Conservation (phyloP, 2,329 filamentous ascomycete genomes). For the Monascus ruber region DNA sequence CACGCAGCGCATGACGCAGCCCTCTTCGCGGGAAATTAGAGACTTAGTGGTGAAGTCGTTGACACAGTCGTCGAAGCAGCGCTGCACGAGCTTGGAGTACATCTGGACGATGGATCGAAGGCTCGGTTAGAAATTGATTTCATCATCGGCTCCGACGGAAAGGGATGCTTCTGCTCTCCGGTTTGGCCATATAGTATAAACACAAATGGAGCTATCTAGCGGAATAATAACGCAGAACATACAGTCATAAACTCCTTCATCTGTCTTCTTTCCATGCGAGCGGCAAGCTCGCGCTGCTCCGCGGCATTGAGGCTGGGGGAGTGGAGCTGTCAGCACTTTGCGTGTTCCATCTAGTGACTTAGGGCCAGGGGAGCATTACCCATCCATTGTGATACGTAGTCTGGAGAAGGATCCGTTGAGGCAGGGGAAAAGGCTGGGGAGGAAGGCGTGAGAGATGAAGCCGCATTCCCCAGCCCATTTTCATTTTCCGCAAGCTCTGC, state of each 20-base stretch:
- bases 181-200: neutral
- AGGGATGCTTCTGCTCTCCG: neutral
- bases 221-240: slow-evolving; percentile 32
- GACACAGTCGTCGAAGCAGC: slow-evolving; percentile 92
- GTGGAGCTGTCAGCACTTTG: neutral
- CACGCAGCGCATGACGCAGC: slow-evolving; percentile 88
- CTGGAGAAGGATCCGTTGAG: no score
- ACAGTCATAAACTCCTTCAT: slow-evolving; percentile 99
- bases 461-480: no score
- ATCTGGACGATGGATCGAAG: slow-evolving; percentile 35
- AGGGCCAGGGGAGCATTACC: slow-evolving; percentile 12
- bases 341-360: neutral
- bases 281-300: slow-evolving; percentile 87
- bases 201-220: slow-evolving; percentile 1
- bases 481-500: neutral
- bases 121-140: neutral
- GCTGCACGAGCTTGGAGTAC: slow-evolving; percentile 49
- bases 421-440: no score
- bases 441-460: no score
- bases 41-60: slow-evolving; percentile 98
- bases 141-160: no score
- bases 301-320: slow-evolving; percentile 52
- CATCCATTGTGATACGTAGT: slow-evolving; percentile 22
- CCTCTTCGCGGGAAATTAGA: slow-evolving; percentile 73
- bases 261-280: slow-evolving; percentile 94